Base-by-base conservation (phyloP, 768 basidiomycete genomes). In the Candolleomyces eurysporus region DNA sequence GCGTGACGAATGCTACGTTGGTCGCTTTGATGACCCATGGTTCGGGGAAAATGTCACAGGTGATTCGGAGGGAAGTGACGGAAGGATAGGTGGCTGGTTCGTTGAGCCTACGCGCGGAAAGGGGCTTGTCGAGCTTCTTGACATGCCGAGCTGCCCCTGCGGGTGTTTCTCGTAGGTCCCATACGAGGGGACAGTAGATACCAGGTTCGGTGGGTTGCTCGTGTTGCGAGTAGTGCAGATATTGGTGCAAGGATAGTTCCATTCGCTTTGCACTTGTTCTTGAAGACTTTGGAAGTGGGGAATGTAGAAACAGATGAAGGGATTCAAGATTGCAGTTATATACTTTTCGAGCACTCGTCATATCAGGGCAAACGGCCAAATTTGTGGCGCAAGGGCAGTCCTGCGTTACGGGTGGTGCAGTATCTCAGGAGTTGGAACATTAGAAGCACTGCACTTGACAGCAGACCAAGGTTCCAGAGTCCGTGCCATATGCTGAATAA, bases 161-260 rank as follows among this genome's bases (percentile, higher is more conserved):
- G 9, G 83, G 82, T n/a, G 73, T 32, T 57, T 75, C 71, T 42
- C 83, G 79, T 48, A 83, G 48, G 66, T 87, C 84, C 85, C 85
- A 87, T 16, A 77, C 61, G 42, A 85, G 60, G 10, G 67, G 69
- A 52, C 72, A 74, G 57, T 63, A 67, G 30, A 76, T 69, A 1
- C 67, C 67, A 0, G 65, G 63, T 13, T 61, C 63, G 32, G 67
- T 58, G 26, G 61, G 50, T 9, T 60, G 57, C 40, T 67, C 61
- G 64, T 75, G 66, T 62, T 79, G 78, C 6, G 75, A 75, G 65
- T 79, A 79, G 31, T 66, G 64, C 11, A 82, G 73, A 49, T 78
- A 71, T 2, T 70, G 71, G 62, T 80, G 73, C 30, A 80, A 72
- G 46, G 52, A 60, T 51, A 72, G 5, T 22, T 40, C 10, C 48